A percentile compares a stretch with the other conserved stretches of the same genome.
phyloP scores from a whole-genome alignment of 192 early-diverging fungal species.

The Backusella circina region DNA sequence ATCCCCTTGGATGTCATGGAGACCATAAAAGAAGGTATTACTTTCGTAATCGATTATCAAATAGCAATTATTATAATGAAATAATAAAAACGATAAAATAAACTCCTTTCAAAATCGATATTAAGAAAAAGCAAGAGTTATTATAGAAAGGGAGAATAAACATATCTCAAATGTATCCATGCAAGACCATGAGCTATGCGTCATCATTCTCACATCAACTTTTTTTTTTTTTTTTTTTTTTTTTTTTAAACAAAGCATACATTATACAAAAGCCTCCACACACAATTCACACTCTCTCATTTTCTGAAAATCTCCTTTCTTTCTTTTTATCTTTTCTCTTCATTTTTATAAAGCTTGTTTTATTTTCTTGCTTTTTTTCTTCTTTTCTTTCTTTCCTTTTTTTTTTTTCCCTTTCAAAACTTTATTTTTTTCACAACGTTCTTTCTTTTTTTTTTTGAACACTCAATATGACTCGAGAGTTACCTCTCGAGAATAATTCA shows the following conservation, averaged over 20 bases:
- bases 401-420: neutral
- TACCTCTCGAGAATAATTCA: slow-evolving; percentile 2
- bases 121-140: neutral
- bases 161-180: slow-evolving; percentile 15
- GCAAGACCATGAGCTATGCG: neutral
- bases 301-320: neutral
- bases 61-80: neutral
- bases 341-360: slow-evolving; percentile 2
- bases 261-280: neutral
- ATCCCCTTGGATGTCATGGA: neutral
- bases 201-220: neutral
- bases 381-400: neutral
- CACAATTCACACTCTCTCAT: neutral
- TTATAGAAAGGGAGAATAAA: slow-evolving; percentile 5
- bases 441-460: neutral
- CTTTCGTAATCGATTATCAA: neutral
- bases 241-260: neutral
- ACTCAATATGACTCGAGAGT: slow-evolving; percentile 10
- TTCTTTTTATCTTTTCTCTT: neutral
- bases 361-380: neutral
- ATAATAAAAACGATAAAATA: neutral
- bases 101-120: neutral
- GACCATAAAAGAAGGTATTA: neutral
- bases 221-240: no score
- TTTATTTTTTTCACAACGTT: neutral